These are phyloP conservation scores for Penicillium olsonii DNA, from an alignment of 2,329 filamentous ascomycete genomes.

Conservation along the genomic window DNA sequence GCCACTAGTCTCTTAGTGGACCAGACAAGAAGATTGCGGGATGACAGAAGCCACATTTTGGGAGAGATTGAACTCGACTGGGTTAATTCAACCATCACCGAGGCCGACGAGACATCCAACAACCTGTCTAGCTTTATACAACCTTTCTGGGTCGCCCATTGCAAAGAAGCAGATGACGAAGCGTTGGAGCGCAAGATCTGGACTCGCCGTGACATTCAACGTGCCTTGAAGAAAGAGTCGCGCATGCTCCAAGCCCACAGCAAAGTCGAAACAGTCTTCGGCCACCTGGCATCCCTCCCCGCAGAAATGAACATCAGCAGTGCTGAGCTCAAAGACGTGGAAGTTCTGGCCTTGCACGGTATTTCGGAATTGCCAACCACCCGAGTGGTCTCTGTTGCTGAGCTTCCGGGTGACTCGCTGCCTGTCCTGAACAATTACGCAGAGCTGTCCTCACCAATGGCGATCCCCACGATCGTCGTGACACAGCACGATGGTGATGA, in stretches of 20 bases:
- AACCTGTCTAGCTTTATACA: conserved; percentile 30
- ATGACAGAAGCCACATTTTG: conserved; percentile 8
- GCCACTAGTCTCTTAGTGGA: conserved; percentile 4
- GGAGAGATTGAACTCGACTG: conserved; percentile 26
- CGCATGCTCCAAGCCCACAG: conserved; percentile 19
- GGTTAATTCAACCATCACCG: conserved; percentile 30
- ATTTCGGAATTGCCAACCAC: not conserved
- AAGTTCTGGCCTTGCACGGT: not conserved
- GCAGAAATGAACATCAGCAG: not conserved
- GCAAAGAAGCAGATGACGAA: conserved; percentile 13
- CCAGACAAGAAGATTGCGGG: conserved; percentile 9
- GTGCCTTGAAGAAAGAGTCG: conserved; percentile 16
- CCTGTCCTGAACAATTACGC: not conserved
- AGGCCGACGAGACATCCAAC: conserved; percentile 36
- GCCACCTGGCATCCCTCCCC: conserved; percentile 12
- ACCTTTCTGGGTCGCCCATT: conserved; percentile 21
- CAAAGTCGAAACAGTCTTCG: conserved; percentile 22
- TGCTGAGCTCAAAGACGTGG: not conserved
- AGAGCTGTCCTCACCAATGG: not conserved
- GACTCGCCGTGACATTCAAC: conserved; percentile 18
- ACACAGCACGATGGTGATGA: conserved; percentile 2
- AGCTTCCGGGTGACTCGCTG: not conserved
- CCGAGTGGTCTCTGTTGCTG: not conserved
- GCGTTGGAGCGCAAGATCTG: conserved; percentile 21
- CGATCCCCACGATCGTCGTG: conserved; percentile 3